These are phyloP conservation scores for Claviceps purpurea DNA, from an alignment of 2,329 filamentous ascomycete species.

Conservation along the genomic window DNA sequence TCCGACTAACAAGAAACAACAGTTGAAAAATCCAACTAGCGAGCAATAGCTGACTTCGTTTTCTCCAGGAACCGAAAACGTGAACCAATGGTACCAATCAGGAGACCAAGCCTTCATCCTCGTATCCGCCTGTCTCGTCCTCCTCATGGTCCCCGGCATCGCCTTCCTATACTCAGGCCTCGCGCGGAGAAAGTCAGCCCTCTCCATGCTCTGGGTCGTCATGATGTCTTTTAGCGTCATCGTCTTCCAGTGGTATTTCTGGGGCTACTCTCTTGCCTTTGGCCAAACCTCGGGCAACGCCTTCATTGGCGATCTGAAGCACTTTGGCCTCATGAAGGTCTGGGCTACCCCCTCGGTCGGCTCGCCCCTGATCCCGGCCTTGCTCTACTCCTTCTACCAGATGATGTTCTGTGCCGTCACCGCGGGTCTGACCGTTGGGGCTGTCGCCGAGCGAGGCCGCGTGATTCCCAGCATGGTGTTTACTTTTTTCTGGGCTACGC, in stretches of 20 bases:
- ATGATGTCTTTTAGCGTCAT: conserved; percentile 88
- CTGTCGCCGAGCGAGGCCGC: conserved; percentile 86
- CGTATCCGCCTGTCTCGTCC: conserved; percentile 77
- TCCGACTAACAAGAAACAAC: not conserved
- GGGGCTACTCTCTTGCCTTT: conserved; percentile 94
- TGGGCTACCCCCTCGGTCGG: conserved; percentile 76
- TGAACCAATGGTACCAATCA: conserved; percentile 90
- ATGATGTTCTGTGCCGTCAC: conserved; percentile 97
- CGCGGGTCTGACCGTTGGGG: conserved; percentile 78
- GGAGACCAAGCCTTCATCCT: conserved; percentile 94
- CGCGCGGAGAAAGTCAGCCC: conserved; percentile 90
- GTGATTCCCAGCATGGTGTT: conserved; percentile 92
- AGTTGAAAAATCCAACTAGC: not conserved
- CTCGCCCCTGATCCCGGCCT: conserved; percentile 73
- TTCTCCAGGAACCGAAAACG: conserved; percentile 59
- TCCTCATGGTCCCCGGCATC: conserved; percentile 94
- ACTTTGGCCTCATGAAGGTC: conserved; percentile 80
- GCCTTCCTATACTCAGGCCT: conserved; percentile 96
- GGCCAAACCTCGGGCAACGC: conserved; percentile 68
- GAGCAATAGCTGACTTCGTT: not conserved
- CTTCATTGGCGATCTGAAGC: conserved; percentile 80
- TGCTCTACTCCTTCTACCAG: conserved; percentile 94
- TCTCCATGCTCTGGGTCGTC: conserved; percentile 94
- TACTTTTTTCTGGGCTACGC: conserved; percentile 87
- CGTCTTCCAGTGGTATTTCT: conserved; percentile 99